These are phyloP conservation scores for Malassezia yamatoensis DNA, from an alignment of 1,284 basidiomycete species.

Conservation along the genomic window DNA sequence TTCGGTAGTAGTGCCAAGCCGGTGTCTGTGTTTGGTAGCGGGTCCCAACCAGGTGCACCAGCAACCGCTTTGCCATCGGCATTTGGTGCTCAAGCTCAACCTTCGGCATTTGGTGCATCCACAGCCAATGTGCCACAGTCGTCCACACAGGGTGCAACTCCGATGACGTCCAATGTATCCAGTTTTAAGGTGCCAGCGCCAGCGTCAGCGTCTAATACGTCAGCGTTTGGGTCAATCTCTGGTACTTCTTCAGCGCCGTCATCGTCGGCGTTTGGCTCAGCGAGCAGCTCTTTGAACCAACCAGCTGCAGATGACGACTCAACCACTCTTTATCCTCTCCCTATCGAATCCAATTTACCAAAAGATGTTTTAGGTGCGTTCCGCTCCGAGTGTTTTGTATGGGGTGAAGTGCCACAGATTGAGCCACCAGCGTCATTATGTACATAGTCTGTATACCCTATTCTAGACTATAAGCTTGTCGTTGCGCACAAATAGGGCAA, in stretches of 20 bases:
- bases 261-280: background rate
- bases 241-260: background rate
- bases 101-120: background rate
- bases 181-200: background rate
- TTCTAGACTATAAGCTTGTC: background rate
- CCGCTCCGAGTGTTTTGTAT: conserved; percentile 7
- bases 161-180: background rate
- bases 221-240: background rate
- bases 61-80: background rate
- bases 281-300: background rate
- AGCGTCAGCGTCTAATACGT: background rate
- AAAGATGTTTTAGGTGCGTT: conserved; percentile 9
- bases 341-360: conserved; percentile 3
- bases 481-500: conserved; percentile 8
- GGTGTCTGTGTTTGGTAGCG: background rate
- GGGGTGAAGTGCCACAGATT: conserved; percentile 11
- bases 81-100: conserved; percentile 3
- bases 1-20: conserved; percentile 6
- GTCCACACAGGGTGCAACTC: background rate
- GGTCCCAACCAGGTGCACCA: too few species aligned
- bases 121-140: too few species aligned
- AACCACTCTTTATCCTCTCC: background rate
- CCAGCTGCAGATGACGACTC: background rate
- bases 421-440: conserved; percentile 13
- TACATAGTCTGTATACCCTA: conserved; percentile 11